Evolutionary conservation across 495 filamentous ascomycete species (phyloP).

Genomic region (Cladorrhinum samala): DNA sequence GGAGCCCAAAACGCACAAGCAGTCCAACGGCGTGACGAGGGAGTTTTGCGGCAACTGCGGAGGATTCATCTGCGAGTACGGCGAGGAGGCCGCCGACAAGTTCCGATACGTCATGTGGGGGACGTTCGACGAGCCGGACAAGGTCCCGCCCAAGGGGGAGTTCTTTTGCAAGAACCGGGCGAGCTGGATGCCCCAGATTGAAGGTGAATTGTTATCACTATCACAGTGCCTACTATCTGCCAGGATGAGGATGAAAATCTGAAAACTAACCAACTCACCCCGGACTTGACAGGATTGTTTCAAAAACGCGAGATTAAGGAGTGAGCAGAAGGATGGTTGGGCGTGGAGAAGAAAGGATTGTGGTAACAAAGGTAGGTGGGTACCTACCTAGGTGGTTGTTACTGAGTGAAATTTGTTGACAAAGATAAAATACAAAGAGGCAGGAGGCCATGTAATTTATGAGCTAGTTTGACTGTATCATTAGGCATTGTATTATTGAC

Average conservation of each 20-base stretch:
- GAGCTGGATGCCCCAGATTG: slow-evolving; percentile 59
- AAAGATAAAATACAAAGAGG: too few species aligned
- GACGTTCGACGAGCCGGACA: slow-evolving; percentile 56
- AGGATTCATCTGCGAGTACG: slow-evolving; percentile 58
- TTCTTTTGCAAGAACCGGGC: slow-evolving; percentile 57
- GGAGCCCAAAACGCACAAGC: slow-evolving; percentile 19
- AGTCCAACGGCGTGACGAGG: slow-evolving; percentile 30
- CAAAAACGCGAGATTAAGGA: slow-evolving; percentile 4
- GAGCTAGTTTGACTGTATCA: too few species aligned
- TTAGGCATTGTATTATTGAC: too few species aligned
- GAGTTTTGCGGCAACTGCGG: slow-evolving; percentile 63
- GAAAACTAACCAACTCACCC: not conserved
- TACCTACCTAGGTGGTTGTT: too few species aligned
- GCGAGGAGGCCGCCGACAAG: slow-evolving; percentile 49
- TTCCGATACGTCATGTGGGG: slow-evolving; percentile 61
- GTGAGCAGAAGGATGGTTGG: not conserved
- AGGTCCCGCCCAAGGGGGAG: slow-evolving; percentile 60
- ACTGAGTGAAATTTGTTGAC: too few species aligned
- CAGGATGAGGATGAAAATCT: too few species aligned
- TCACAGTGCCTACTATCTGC: too few species aligned
- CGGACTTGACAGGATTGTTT: not conserved
- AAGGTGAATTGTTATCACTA: slow-evolving; percentile 27
- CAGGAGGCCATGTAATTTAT: too few species aligned
- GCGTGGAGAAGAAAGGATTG: too few species aligned
- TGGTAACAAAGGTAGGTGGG: not conserved